A percentile compares a stretch with the other conserved stretches of the same genome.
Evolutionary conservation across 2,329 filamentous ascomycete genomes (phyloP).

Genomic region (Microascus cirrosus): DNA sequence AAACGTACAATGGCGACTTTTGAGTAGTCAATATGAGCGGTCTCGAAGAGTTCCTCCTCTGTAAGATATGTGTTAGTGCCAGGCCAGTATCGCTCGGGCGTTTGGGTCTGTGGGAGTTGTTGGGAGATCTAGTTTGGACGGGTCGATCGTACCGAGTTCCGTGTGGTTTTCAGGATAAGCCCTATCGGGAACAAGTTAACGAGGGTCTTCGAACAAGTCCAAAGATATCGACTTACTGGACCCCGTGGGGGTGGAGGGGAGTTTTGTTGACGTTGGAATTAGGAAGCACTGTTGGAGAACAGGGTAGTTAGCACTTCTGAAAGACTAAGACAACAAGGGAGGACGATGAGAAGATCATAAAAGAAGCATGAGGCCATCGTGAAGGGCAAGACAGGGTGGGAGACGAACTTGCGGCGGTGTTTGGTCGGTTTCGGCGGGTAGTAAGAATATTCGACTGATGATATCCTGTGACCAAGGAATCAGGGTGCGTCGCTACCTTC

Average conservation of each 20-base stretch:
- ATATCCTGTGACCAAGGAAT: slow-evolving; percentile 26
- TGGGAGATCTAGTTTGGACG: not conserved
- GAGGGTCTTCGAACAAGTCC: not conserved
- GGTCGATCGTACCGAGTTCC: slow-evolving; percentile 54
- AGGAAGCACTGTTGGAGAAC: slow-evolving; percentile 32
- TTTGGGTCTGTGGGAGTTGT: slow-evolving; percentile 2
- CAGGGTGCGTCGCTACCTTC: slow-evolving; percentile 23
- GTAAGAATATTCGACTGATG: slow-evolving; percentile 22
- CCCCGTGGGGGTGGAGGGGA: slow-evolving; percentile 78
- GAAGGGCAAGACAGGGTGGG: slow-evolving; percentile 2
- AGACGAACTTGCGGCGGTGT: slow-evolving; percentile 30
- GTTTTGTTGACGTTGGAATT: slow-evolving; percentile 72
- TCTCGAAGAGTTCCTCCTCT: slow-evolving; percentile 93
- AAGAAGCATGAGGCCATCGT: slow-evolving; percentile 5
- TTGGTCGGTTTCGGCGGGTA: slow-evolving; percentile 17
- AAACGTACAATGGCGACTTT: slow-evolving; percentile 84
- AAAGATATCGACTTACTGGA: slow-evolving; percentile 55
- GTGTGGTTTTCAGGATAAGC: slow-evolving; percentile 49
- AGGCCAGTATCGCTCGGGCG: slow-evolving; percentile 6
- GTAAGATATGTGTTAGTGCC: slow-evolving; percentile 9
- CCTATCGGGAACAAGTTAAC: not conserved
- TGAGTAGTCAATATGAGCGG: slow-evolving; percentile 98
- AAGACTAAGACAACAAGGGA: slow-evolving; percentile 10
- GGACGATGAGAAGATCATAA: not conserved
- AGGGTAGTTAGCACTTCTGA: slow-evolving; percentile 9